These are phyloP conservation scores for Vanrija sp. DNA, from an alignment of 1,284 basidiomycete species.

Conservation along the genomic window DNA sequence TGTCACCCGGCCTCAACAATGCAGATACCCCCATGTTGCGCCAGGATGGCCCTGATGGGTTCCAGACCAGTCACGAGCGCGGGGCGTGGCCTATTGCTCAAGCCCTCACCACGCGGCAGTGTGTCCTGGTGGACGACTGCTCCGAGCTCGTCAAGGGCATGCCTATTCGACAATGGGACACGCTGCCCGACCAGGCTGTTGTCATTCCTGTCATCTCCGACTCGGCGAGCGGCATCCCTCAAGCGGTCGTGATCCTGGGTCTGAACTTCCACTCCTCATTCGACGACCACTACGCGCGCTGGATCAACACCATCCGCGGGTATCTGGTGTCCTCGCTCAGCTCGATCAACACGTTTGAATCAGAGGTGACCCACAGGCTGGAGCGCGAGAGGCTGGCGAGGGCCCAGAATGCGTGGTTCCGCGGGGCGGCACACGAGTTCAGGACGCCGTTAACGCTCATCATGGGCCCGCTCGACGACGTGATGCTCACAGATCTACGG, in stretches of 20 bases:
- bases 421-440: slow-evolving; percentile 48
- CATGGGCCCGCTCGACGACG: slow-evolving; percentile 37
- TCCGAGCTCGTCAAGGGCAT: slow-evolving; percentile 31
- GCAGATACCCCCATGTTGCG: background rate
- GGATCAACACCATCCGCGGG: slow-evolving; percentile 33
- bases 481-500: slow-evolving; percentile 21
- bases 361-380: slow-evolving; percentile 34
- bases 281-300: slow-evolving; percentile 41
- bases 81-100: slow-evolving; percentile 38
- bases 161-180: slow-evolving; percentile 44
- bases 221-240: slow-evolving; percentile 25
- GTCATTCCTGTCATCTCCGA: slow-evolving; percentile 47
- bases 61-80: background rate
- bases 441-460: slow-evolving; percentile 42
- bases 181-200: slow-evolving; percentile 42
- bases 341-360: slow-evolving; percentile 40
- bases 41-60: background rate
- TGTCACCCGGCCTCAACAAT: background rate
- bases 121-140: slow-evolving; percentile 45
- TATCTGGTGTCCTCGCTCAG: slow-evolving; percentile 36
- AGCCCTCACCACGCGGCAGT: slow-evolving; percentile 35
- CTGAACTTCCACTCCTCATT: slow-evolving; percentile 42
- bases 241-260: slow-evolving; percentile 49
- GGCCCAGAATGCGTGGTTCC: slow-evolving; percentile 46
- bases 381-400: slow-evolving; percentile 47